These are phyloP conservation scores for Torulaspora microellipsoides DNA, from an alignment of 805 yeast species.

Conservation along the genomic window DNA sequence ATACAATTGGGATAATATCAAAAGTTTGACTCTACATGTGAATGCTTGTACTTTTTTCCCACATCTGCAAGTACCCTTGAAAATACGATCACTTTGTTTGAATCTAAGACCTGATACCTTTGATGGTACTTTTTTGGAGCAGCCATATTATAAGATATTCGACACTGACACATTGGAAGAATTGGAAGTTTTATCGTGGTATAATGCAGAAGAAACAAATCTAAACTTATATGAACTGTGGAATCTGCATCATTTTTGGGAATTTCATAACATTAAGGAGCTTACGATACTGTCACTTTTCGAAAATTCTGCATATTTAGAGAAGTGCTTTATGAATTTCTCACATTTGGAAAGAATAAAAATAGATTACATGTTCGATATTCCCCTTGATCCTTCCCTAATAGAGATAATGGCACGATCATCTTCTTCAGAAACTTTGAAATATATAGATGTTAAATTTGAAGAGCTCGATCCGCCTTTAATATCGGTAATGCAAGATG, in stretches of 20 bases:
- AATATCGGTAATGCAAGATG: slow-evolving; percentile 22
- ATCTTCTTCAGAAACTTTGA: slow-evolving; percentile 24
- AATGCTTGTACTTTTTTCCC: slow-evolving; percentile 25
- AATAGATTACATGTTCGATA: slow-evolving; percentile 34
- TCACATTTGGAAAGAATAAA: slow-evolving; percentile 29
- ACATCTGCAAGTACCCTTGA: slow-evolving; percentile 17
- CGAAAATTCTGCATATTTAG: slow-evolving; percentile 21
- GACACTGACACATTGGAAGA: slow-evolving; percentile 28
- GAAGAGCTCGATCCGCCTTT: slow-evolving; percentile 21
- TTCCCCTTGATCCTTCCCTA: slow-evolving; percentile 18
- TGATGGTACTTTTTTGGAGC: slow-evolving; percentile 10
- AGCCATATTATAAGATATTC: slow-evolving; percentile 31
- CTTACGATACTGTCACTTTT: slow-evolving; percentile 35
- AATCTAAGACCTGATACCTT: slow-evolving; percentile 30
- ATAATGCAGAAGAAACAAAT: slow-evolving; percentile 24
- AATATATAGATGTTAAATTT: slow-evolving; percentile 34
- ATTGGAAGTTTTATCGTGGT: slow-evolving; percentile 39
- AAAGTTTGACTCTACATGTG: slow-evolving; percentile 24
- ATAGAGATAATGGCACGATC: slow-evolving; percentile 23
- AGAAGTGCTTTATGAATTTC: slow-evolving; percentile 26
- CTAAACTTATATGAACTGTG: slow-evolving; percentile 22
- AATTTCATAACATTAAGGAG: slow-evolving; percentile 31
- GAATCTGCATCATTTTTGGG: slow-evolving; percentile 29
- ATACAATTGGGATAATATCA: slow-evolving; percentile 21
- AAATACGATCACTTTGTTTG: slow-evolving; percentile 22